phyloP scores from a whole-genome alignment of 805 yeast genomes.

The Suhomyces vadensis region DNA sequence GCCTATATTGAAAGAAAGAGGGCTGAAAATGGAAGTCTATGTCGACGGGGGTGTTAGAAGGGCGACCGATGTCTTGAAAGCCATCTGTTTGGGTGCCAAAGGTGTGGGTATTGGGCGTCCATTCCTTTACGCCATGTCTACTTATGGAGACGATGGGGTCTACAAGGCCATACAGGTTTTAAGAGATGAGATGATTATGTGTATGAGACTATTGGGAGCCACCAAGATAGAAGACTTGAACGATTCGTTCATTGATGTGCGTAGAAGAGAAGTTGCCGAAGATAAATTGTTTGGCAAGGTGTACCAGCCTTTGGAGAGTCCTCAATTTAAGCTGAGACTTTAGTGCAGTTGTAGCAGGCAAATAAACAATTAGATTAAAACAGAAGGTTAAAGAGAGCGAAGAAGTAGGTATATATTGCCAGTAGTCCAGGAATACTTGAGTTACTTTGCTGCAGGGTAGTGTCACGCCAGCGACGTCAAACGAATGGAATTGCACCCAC shows the following conservation, averaged over 20 bases:
- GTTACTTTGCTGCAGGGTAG: too few relatives aligned
- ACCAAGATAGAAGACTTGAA: constrained; percentile 40
- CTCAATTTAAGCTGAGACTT: constrained; percentile 20
- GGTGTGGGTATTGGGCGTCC: constrained; percentile 79
- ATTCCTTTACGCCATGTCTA: constrained; percentile 72
- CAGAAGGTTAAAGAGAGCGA: neutral
- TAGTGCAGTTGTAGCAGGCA: neutral
- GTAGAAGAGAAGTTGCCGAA: constrained; percentile 44
- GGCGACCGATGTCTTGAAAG: constrained; percentile 76
- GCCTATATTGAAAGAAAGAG: constrained; percentile 41
- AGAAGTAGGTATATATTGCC: too few relatives aligned
- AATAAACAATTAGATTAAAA: neutral
- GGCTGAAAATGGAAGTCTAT: constrained; percentile 58
- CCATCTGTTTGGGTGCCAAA: constrained; percentile 73
- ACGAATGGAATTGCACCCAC: too few relatives aligned
- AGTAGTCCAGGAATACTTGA: too few relatives aligned
- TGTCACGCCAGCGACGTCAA: too few relatives aligned
- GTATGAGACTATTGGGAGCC: constrained; percentile 68
- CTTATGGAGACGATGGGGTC: constrained; percentile 79
- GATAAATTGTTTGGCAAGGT: constrained; percentile 57
- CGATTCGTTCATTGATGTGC: constrained; percentile 30
- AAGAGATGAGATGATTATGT: constrained; percentile 60
- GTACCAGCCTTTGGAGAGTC: constrained; percentile 56
- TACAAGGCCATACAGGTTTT: constrained; percentile 60
- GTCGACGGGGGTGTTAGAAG: constrained; percentile 79